Conservation (phyloP, 106 monocot genomes). For the Chionographis japonica region DNA sequence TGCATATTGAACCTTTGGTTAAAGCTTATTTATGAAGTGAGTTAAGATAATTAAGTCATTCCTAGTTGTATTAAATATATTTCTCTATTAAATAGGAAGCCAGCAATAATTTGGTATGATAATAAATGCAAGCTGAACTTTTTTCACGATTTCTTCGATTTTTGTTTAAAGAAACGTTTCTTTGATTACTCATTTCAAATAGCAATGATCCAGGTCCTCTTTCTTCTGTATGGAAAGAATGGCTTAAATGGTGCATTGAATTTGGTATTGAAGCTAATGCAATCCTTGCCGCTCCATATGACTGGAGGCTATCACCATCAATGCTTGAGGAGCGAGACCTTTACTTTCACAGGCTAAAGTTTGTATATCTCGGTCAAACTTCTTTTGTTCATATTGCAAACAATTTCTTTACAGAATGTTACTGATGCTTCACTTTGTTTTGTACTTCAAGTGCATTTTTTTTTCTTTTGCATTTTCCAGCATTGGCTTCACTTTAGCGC, state of each 20-base stretch:
- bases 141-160: no score
- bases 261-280: conserved; percentile 99
- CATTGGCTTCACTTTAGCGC: no score
- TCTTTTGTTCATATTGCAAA: neutral
- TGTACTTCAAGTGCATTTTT: no score
- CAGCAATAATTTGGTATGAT: neutral
- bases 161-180: no score
- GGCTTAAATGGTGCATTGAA: conserved; percentile 98
- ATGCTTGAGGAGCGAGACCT: conserved; percentile 95
- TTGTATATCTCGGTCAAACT: conserved; percentile 19
- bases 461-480: no score
- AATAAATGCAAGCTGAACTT: neutral
- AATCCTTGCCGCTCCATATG: conserved; percentile 92
- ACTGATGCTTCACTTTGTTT: no score
- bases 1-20: no score
- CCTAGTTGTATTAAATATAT: no score
- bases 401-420: no score
- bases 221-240: conserved; percentile 99
- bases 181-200: conserved; percentile 1
- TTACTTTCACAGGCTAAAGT: conserved; percentile 98
- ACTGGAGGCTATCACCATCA: conserved; percentile 88
- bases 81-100: no score
- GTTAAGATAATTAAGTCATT: no score
- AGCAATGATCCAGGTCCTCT: conserved; percentile 69
- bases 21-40: no score